Conservation (phyloP, 371 early-diverging fungal species). For the Sporodiniella umbellata region DNA sequence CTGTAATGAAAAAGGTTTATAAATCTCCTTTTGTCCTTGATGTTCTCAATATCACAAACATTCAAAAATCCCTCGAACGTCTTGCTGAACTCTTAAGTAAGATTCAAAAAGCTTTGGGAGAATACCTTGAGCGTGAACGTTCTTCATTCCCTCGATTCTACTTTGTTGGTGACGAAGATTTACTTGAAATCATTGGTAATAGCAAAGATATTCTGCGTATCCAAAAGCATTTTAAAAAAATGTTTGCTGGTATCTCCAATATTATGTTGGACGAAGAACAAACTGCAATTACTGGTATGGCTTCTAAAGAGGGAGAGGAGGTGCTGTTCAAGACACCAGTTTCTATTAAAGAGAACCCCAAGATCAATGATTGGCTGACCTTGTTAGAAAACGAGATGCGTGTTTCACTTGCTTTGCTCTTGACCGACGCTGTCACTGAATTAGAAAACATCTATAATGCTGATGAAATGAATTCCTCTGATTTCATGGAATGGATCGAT, state of each 20-base stretch:
- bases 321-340: constrained; percentile 81
- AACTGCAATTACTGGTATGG: constrained; percentile 76
- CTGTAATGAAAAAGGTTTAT: constrained; percentile 97
- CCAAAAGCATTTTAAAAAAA: constrained; percentile 97
- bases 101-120: constrained; percentile 98
- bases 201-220: constrained; percentile 93
- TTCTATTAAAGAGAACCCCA: constrained; percentile 76
- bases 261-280: constrained; percentile 79
- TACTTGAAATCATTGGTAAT: constrained; percentile 98
- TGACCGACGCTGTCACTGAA: constrained; percentile 72
- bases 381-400: constrained; percentile 94
- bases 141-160: constrained; percentile 98
- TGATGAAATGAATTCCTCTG: constrained; percentile 53
- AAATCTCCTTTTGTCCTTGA: constrained; percentile 95
- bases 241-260: constrained; percentile 97
- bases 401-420: constrained; percentile 71
- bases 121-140: constrained; percentile 96
- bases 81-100: constrained; percentile 89
- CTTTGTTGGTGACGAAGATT: constrained; percentile 99
- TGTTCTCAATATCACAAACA: constrained; percentile 88
- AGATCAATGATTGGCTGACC: constrained; percentile 97
- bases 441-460: constrained; percentile 65
- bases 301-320: constrained; percentile 91
- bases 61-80: constrained; percentile 94
- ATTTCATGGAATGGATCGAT: constrained; percentile 86